phyloP scores from a whole-genome alignment of 345 rosid species.

The Dovyalis caffra region DNA sequence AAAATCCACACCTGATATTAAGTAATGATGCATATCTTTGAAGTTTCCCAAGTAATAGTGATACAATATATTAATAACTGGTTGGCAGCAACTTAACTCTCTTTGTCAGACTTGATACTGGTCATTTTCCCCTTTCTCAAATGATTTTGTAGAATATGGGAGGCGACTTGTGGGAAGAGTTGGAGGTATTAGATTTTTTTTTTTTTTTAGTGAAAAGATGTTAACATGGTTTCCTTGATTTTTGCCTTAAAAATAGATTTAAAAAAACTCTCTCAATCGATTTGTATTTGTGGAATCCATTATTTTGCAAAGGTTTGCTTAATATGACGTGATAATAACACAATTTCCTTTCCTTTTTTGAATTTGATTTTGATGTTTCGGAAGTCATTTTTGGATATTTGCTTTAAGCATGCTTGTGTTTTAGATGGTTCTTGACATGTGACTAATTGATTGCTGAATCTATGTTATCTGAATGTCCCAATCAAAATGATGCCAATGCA shows the following conservation, averaged over 20 bases:
- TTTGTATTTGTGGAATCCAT: background rate
- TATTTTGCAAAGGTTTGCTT: background rate
- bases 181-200: background rate
- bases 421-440: background rate
- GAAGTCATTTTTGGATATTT: background rate
- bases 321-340: background rate
- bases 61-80: background rate
- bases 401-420: background rate
- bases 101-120: background rate
- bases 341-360: background rate
- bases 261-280: background rate
- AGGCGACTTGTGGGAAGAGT: background rate
- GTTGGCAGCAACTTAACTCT: background rate
- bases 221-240: background rate
- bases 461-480: background rate
- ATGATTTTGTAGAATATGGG: background rate
- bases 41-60: background rate
- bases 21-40: background rate
- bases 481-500: background rate
- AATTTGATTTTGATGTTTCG: background rate
- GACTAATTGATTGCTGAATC: slow-evolving; percentile 1
- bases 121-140: background rate
- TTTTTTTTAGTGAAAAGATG: background rate
- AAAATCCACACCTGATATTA: background rate
- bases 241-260: background rate